phyloP scores from a whole-genome alignment of 2,329 filamentous ascomycete species.

The Trichoderma arundinaceum region DNA sequence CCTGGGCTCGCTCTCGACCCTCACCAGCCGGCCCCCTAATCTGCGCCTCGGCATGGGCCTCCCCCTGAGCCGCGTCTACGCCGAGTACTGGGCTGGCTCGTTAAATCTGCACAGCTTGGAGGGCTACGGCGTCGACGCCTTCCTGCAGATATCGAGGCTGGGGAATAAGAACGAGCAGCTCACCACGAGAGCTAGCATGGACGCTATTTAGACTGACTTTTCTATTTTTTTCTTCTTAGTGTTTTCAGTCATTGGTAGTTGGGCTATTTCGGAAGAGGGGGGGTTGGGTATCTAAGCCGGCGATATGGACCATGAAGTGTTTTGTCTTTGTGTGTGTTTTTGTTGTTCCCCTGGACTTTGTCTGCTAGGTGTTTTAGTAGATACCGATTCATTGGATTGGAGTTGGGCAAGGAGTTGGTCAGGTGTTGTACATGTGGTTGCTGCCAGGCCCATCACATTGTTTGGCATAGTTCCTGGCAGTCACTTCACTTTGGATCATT shows the following conservation, averaged over 20 bases:
- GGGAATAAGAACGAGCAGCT: constrained; percentile 98
- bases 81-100: constrained; percentile 96
- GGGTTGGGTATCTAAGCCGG: background rate
- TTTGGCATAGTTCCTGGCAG: no score
- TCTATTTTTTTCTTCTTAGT: background rate
- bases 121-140: constrained; percentile 94
- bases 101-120: constrained; percentile 90
- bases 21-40: constrained; percentile 84
- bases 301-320: background rate
- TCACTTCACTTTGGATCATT: background rate
- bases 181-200: constrained; percentile 76
- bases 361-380: background rate
- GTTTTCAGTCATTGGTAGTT: no score
- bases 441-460: background rate
- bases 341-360: no score
- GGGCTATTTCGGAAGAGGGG: background rate
- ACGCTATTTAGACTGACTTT: constrained; percentile 64
- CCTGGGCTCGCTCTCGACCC: constrained; percentile 72
- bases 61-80: constrained; percentile 91
- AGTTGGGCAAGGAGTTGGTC: constrained; percentile 11
- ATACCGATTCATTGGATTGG: background rate
- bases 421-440: background rate
- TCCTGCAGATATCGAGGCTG: constrained; percentile 92
- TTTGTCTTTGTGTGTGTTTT: background rate
- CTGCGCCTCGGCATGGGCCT: constrained; percentile 89